phyloP scores from a whole-genome alignment of 805 yeast genomes.

The Candida yuanshanica region DNA sequence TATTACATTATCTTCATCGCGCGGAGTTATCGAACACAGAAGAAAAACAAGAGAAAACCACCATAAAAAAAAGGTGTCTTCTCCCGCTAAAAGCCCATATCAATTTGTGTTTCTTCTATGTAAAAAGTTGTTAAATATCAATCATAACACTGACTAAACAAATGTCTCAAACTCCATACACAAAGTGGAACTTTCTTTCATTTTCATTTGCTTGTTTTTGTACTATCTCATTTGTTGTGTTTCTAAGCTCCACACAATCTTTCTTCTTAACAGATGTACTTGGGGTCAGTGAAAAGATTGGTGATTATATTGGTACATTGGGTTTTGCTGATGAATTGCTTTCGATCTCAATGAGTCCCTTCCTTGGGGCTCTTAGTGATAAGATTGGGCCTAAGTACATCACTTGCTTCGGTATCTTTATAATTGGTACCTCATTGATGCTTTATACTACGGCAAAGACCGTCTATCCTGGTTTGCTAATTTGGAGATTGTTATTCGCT shows the following conservation, averaged over 20 bases:
- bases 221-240: constrained; percentile 38
- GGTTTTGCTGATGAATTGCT: constrained; percentile 57
- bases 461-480: constrained; percentile 44
- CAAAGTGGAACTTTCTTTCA: constrained; percentile 25
- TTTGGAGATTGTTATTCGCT: constrained; percentile 53
- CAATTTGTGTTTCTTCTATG: no score
- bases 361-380: constrained; percentile 60
- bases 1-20: no score
- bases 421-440: constrained; percentile 40
- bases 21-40: no score
- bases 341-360: constrained; percentile 48
- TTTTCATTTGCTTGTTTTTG: constrained; percentile 33
- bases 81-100: no score
- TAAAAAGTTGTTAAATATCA: no score
- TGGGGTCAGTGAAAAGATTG: constrained; percentile 28
- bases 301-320: constrained; percentile 42
- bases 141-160: no score
- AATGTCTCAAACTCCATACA: constrained; percentile 10
- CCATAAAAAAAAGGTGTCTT: no score
- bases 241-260: constrained; percentile 38
- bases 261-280: constrained; percentile 36
- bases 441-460: constrained; percentile 42
- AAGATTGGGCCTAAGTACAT: constrained; percentile 55
- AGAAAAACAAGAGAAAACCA: no score
- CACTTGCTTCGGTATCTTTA: constrained; percentile 41